Conservation (phyloP, 2,329 filamentous ascomycete species). For the Monosporascus sp. region DNA sequence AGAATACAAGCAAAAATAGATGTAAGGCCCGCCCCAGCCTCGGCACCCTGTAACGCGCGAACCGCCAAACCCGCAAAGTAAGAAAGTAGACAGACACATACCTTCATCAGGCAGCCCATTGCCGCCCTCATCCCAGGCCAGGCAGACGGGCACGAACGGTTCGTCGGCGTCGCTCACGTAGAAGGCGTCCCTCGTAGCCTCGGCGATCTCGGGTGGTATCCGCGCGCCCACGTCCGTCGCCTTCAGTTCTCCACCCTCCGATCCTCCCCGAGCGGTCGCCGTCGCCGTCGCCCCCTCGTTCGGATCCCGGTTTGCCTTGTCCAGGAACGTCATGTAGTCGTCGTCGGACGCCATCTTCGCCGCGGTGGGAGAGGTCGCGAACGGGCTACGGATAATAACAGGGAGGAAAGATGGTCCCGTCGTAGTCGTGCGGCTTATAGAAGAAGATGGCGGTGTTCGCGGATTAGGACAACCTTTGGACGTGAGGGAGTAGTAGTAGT, state of each 20-base stretch:
- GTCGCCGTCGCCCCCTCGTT: conserved; percentile 48
- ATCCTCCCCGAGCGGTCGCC: conserved; percentile 20
- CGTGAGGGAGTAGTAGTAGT: too few relatives aligned
- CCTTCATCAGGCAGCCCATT: conserved; percentile 56
- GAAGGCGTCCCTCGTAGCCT: conserved; percentile 50
- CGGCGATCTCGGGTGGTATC: conserved; percentile 55
- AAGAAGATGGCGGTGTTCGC: too few relatives aligned
- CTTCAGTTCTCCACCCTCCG: conserved; percentile 40
- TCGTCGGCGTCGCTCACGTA: conserved; percentile 83
- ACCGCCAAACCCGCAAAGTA: too few relatives aligned
- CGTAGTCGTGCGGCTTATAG: background rate
- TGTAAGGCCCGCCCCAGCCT: too few relatives aligned
- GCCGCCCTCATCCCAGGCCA: conserved; percentile 53
- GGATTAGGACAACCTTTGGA: too few relatives aligned
- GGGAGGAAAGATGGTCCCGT: background rate
- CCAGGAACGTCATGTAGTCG: conserved; percentile 77
- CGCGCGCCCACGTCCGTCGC: conserved; percentile 46
- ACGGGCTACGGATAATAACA: conserved; percentile 3
- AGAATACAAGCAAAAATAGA: too few relatives aligned
- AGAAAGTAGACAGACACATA: conserved; percentile 30
- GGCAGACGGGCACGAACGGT: conserved; percentile 70
- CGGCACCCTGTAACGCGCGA: too few relatives aligned
- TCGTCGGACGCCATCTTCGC: conserved; percentile 67
- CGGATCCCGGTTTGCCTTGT: conserved; percentile 80
- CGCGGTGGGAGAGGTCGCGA: conserved; percentile 15